Base-by-base conservation (phyloP, 225 moss, liverwort and hornwort species). In the Sphagnum contortum region DNA sequence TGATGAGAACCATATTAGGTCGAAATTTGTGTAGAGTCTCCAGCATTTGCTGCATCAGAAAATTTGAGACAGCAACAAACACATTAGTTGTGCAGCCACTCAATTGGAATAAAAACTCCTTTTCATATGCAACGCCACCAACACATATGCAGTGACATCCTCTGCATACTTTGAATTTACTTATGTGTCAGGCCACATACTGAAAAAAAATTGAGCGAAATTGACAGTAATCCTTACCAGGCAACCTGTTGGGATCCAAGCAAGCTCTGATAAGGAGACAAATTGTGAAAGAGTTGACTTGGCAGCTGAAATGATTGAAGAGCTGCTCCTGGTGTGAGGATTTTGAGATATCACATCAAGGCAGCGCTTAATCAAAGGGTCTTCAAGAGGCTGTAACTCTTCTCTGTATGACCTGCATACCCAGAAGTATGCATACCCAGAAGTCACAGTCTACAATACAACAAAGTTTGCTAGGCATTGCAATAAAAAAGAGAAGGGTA, bases 191-290 rank as follows among this genome's bases (percentile, higher is more conserved):
- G 29, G 29, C 29, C 29, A 29, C 29, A 1, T 29, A 29, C 29
- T 29, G 29, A 29, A 29, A 29, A 29, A 29, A 29, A 29, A 0
- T 29, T 29, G 29, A 29, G 29, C 29, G 29, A 29, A 29, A 29
- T 29, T 29, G 29, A 52, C 52, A 6, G 9, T 52, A 14, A 48
- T 66, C 59, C 68, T 65, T 82, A 93, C 98, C 98, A 98, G 66
- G 71, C 93, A 98, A 44, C 89, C 89, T 62, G 98, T 89, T 50
- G 93, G 93, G 65, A 98, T 79, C 93, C 93, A 93, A 60, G 90
- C 64, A 63, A 91, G 83, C 79, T 98, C 87, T 57, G 93, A 73
- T 44, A 81, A 71, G 64, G 83, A 79, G 66, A 90, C 78, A 48
- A 80, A 69, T 71, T 79, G 91, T 48, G 87, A 77, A 7, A 98